Evolutionary conservation across 768 basidiomycete species (phyloP).

Genomic region (Suillus bovinus): DNA sequence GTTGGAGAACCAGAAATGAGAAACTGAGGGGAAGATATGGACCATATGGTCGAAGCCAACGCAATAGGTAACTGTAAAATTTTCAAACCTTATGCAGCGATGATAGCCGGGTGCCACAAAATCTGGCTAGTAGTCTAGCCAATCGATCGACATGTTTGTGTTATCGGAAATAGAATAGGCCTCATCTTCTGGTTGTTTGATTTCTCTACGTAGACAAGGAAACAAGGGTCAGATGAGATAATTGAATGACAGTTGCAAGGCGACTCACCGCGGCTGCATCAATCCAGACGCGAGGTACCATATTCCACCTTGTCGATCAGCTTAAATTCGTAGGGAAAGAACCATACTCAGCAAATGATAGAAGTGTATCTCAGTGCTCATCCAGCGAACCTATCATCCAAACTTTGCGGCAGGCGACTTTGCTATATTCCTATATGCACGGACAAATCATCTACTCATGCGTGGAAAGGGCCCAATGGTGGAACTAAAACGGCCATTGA

Average conservation of each 20-base stretch:
- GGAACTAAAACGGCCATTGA: not conserved
- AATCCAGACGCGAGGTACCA: not conserved
- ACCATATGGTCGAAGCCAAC: not conserved
- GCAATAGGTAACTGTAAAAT: not conserved
- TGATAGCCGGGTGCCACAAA: not conserved
- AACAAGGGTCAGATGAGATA: not conserved
- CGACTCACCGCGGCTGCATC: not conserved
- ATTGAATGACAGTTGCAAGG: not conserved
- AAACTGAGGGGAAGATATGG: not conserved
- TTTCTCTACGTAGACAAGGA: slow-evolving; percentile 1
- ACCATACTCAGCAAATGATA: not conserved
- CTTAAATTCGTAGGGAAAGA: not conserved
- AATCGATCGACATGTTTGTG: not conserved
- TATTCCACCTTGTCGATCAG: not conserved
- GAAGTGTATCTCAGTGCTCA: not conserved
- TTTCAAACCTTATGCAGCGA: not conserved
- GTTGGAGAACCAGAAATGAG: not conserved
- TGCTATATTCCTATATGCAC: not conserved
- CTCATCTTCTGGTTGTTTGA: not conserved
- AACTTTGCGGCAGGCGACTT: too few relatives aligned
- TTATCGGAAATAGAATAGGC: not conserved
- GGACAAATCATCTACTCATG: not conserved
- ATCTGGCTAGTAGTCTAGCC: not conserved
- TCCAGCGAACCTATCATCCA: not conserved
- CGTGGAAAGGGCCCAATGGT: not conserved